Conservation (phyloP, 306 rosid species). For the Glycine tomentella region DNA sequence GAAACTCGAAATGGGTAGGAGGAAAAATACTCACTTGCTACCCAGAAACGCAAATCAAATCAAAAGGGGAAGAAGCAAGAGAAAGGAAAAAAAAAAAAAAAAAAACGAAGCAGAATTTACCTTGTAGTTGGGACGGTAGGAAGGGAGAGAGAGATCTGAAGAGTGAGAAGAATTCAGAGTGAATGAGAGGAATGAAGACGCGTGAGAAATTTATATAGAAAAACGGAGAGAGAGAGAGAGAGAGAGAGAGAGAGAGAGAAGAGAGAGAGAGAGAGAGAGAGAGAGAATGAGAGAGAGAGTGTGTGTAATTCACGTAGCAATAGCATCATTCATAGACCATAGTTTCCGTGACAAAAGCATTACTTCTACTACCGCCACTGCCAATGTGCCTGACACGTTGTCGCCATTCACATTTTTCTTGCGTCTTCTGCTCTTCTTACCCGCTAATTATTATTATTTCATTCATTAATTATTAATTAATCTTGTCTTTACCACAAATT, state of each 20-base stretch:
- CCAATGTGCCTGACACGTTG: constrained; percentile 38
- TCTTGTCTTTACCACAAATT: too few relatives aligned
- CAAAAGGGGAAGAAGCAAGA: neutral
- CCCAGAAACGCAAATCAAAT: constrained; percentile 8
- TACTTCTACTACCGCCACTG: neutral
- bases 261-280: too few relatives aligned
- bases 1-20: constrained; percentile 10
- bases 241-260: too few relatives aligned
- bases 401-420: neutral
- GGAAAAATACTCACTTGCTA: neutral
- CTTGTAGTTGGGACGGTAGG: constrained; percentile 13
- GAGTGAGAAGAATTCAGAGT: constrained; percentile 20
- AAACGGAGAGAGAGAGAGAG: neutral
- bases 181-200: constrained; percentile 43
- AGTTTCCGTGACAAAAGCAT: constrained; percentile 41
- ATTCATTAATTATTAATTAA: neutral
- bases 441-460: neutral
- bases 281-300: neutral
- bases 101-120: constrained; percentile 20
- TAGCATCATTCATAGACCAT: neutral
- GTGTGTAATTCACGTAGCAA: neutral
- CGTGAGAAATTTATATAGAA: constrained; percentile 41
- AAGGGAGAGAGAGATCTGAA: constrained; percentile 49
- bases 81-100: neutral
- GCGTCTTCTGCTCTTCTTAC: neutral